Evolutionary conservation across 768 basidiomycete species (phyloP).

Genomic region (Stropharia rugosoannulata): DNA sequence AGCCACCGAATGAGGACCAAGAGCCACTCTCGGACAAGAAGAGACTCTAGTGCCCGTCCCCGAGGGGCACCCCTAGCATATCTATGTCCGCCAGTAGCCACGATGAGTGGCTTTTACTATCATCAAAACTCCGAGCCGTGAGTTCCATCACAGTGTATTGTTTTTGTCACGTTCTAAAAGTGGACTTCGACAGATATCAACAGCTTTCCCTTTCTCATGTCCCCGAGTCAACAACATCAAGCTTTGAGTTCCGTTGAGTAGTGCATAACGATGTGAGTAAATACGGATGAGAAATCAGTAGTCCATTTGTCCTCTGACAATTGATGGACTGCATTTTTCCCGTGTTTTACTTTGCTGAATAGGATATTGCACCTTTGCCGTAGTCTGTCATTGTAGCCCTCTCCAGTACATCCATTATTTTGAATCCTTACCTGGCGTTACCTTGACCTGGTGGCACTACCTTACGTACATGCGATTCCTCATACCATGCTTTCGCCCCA

Average conservation of each 20-base stretch:
- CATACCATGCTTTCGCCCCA: not conserved
- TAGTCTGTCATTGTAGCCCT: no score
- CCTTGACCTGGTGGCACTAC: no score
- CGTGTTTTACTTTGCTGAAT: no score
- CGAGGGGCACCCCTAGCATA: constrained; percentile 52
- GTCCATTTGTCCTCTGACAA: not conserved
- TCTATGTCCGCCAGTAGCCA: constrained; percentile 53
- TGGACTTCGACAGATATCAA: constrained; percentile 63
- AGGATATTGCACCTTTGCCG: no score
- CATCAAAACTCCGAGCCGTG: constrained; percentile 92
- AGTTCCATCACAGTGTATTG: constrained; percentile 28
- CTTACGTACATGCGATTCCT: not conserved
- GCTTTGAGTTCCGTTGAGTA: constrained; percentile 80
- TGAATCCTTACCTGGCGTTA: no score
- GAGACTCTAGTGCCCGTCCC: constrained; percentile 48
- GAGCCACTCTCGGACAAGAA: constrained; percentile 32
- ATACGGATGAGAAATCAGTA: not conserved
- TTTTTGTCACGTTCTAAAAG: constrained; percentile 6
- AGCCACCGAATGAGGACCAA: constrained; percentile 32
- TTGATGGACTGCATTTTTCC: no score
- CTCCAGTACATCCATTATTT: no score
- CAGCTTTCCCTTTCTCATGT: constrained; percentile 82
- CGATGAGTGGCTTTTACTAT: constrained; percentile 91
- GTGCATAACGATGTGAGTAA: not conserved
- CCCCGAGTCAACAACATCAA: constrained; percentile 68